Evolutionary conservation across 2,329 filamentous ascomycete species (phyloP).

Genomic region (Thelonectria blattea): DNA sequence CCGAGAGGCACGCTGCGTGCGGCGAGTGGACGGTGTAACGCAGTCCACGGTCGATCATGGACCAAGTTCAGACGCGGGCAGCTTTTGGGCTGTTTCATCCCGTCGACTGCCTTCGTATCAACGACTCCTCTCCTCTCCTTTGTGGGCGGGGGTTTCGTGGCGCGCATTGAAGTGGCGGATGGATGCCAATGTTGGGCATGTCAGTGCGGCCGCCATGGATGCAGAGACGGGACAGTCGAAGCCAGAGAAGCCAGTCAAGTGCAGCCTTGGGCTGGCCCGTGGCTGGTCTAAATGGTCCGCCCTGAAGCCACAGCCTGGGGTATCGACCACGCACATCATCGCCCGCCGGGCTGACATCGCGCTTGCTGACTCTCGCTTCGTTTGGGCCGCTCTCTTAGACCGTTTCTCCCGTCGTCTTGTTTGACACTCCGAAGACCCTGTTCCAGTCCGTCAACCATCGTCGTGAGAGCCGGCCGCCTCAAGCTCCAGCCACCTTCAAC

Average conservation of each 20-base stretch:
- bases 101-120: slow-evolving; percentile 5
- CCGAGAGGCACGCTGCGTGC: no score
- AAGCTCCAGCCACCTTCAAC: background rate
- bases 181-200: background rate
- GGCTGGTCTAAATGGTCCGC: no score
- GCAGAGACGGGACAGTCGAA: background rate
- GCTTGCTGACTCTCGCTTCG: background rate
- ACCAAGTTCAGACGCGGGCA: slow-evolving; percentile 15
- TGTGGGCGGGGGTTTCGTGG: no score
- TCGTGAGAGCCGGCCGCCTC: background rate
- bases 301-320: slow-evolving; percentile 13
- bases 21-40: slow-evolving; percentile 1
- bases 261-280: slow-evolving; percentile 1
- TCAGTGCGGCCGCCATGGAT: background rate
- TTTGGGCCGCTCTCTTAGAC: background rate
- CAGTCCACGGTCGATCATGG: background rate
- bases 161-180: background rate
- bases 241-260: slow-evolving; percentile 4
- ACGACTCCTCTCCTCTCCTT: background rate
- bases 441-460: background rate
- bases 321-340: slow-evolving; percentile 16
- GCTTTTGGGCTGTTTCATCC: slow-evolving; percentile 19
- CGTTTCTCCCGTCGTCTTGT: background rate
- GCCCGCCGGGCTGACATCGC: background rate
- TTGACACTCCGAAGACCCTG: slow-evolving; percentile 3